Evolutionary conservation across 805 yeast genomes (phyloP).

Genomic region (Ogataea neopini): DNA sequence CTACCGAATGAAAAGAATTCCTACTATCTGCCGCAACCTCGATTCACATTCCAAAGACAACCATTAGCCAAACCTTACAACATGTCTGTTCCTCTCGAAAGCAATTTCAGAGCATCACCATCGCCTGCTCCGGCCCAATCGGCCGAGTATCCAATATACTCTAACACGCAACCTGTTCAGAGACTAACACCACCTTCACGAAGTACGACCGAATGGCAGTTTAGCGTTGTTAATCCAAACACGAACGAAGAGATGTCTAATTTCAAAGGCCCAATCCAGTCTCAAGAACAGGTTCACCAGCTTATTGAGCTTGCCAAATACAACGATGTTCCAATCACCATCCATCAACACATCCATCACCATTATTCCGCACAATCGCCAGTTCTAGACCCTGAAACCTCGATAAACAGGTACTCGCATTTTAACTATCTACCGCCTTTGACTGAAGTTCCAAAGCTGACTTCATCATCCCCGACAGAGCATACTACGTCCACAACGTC

Average conservation of each 20-base stretch:
- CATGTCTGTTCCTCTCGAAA: slow-evolving; percentile 12
- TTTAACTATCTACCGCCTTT: slow-evolving; percentile 73
- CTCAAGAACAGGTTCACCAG: slow-evolving; percentile 55
- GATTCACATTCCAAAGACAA: slow-evolving; percentile 20
- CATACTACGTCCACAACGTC: slow-evolving; percentile 28
- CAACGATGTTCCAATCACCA: slow-evolving; percentile 58
- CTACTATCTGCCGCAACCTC: slow-evolving; percentile 3
- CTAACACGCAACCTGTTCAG: slow-evolving; percentile 17
- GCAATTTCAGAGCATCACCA: slow-evolving; percentile 11
- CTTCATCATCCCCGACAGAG: slow-evolving; percentile 53
- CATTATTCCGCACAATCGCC: slow-evolving; percentile 56
- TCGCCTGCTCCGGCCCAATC: slow-evolving; percentile 11
- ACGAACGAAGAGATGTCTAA: slow-evolving; percentile 45
- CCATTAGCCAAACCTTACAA: slow-evolving; percentile 16
- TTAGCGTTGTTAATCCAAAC: slow-evolving; percentile 47
- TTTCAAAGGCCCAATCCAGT: slow-evolving; percentile 49
- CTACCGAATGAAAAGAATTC: background rate
- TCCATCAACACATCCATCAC: slow-evolving; percentile 86
- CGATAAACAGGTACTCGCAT: slow-evolving; percentile 61
- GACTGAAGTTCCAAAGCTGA: slow-evolving; percentile 69
- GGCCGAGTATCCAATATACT: background rate
- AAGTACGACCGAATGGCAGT: slow-evolving; percentile 60
- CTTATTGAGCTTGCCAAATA: slow-evolving; percentile 61
- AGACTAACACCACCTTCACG: slow-evolving; percentile 26
- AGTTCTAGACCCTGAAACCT: slow-evolving; percentile 50